Conservation (phyloP, 2,329 filamentous ascomycete genomes). For the Hymenoscyphus fructigenus region DNA sequence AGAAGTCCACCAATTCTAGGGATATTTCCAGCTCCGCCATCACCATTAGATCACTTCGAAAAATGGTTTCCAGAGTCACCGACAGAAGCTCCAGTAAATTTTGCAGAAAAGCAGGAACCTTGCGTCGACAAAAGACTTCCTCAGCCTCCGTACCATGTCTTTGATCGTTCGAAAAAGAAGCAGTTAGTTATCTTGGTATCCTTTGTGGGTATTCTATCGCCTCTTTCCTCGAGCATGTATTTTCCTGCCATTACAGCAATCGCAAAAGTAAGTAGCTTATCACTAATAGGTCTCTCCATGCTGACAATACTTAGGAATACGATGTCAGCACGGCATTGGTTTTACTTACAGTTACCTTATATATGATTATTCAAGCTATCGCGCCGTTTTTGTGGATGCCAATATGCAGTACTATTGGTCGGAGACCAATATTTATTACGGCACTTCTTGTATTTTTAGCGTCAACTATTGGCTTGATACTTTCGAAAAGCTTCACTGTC, state of each 20-base stretch:
- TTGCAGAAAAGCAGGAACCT: slow-evolving; percentile 4
- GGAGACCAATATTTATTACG: slow-evolving; percentile 52
- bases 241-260: slow-evolving; percentile 22
- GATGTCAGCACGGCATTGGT: slow-evolving; percentile 15
- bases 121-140: slow-evolving; percentile 12
- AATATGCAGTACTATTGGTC: slow-evolving; percentile 52
- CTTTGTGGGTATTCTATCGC: slow-evolving; percentile 22
- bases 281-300: not conserved
- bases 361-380: slow-evolving; percentile 53
- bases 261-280: slow-evolving; percentile 7
- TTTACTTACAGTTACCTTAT: slow-evolving; percentile 23
- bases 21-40: slow-evolving; percentile 11
- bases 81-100: not conserved
- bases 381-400: slow-evolving; percentile 47
- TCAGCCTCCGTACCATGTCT: slow-evolving; percentile 18
- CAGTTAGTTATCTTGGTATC: slow-evolving; percentile 45
- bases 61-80: slow-evolving; percentile 18
- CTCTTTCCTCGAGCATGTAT: slow-evolving; percentile 26
- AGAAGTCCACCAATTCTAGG: slow-evolving; percentile 7
- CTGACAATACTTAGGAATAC: slow-evolving; percentile 10
- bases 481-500: slow-evolving; percentile 42
- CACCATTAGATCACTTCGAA: slow-evolving; percentile 16
- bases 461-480: slow-evolving; percentile 46
- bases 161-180: slow-evolving; percentile 39
- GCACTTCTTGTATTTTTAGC: slow-evolving; percentile 47